Percentiles rank a stretch among this genome's conserved stretches.
Conservation (phyloP, 1,284 basidiomycete species). For the Leccinum angustisporum region DNA sequence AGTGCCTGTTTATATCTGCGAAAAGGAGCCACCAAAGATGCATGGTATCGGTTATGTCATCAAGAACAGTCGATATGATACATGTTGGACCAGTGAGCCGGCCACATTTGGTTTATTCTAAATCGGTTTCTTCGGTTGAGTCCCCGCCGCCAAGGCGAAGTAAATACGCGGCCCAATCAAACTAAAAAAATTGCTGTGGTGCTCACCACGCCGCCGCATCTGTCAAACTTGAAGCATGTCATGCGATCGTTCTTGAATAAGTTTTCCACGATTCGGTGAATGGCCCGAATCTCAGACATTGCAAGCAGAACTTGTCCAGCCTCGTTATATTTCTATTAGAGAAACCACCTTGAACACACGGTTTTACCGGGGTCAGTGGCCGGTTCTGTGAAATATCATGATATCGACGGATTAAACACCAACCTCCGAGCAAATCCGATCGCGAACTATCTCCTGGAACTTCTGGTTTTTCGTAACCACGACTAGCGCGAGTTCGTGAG, state of each 20-base stretch:
- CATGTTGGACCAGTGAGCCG: neutral
- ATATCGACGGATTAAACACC: neutral
- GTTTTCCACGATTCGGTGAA: neutral
- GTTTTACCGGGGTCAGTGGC: neutral
- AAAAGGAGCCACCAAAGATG: neutral
- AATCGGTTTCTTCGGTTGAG: neutral
- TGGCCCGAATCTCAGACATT: neutral
- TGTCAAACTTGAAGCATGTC: neutral
- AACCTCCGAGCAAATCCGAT: neutral
- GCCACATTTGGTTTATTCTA: neutral
- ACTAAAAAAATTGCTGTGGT: neutral
- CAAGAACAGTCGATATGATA: neutral
- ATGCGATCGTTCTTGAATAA: neutral
- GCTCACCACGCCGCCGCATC: neutral
- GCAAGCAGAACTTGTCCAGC: neutral
- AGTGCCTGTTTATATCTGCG: constrained; percentile 9
- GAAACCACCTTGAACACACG: neutral
- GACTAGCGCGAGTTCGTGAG: constrained; percentile 7
- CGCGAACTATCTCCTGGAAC: neutral
- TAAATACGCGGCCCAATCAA: constrained; percentile 6
- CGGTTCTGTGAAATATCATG: neutral
- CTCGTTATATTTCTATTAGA: neutral
- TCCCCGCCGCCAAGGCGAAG: neutral
- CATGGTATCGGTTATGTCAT: constrained; percentile 4
- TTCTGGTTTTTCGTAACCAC: neutral